phyloP scores from a whole-genome alignment of 768 basidiomycete genomes.

The Hericium rajendrae region DNA sequence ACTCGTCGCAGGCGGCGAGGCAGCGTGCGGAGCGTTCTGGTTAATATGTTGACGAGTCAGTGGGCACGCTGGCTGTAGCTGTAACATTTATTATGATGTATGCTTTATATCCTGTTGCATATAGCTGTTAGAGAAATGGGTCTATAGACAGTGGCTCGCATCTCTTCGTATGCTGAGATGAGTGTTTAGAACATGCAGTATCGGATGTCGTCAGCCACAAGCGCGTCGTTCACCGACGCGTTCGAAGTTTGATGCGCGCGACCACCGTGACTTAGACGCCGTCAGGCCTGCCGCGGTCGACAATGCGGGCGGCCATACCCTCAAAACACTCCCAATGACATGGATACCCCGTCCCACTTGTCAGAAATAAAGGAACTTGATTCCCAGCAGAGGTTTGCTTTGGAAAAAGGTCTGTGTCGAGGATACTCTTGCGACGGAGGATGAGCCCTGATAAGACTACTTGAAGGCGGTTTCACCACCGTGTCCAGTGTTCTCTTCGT shows the following conservation, averaged over 20 bases:
- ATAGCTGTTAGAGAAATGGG: no score
- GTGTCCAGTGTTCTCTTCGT: conserved; percentile 41
- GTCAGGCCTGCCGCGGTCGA: no score
- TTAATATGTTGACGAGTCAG: conserved; percentile 1
- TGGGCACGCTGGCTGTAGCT: not conserved
- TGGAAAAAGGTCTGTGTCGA: not conserved
- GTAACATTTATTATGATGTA: not conserved
- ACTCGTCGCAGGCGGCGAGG: conserved; percentile 9
- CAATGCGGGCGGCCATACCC: no score
- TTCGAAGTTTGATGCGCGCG: no score
- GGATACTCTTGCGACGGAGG: no score
- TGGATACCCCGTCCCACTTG: not conserved
- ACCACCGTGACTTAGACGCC: no score
- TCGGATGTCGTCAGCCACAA: no score
- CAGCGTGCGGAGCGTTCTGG: conserved; percentile 6
- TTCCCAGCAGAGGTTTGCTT: not conserved
- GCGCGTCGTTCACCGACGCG: no score
- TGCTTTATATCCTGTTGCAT: no score
- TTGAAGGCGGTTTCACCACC: conserved; percentile 38
- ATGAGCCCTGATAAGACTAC: not conserved
- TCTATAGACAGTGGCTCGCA: no score
- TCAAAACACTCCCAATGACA: not conserved
- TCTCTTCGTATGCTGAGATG: no score
- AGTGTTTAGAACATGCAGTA: no score
- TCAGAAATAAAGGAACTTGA: not conserved